These are phyloP conservation scores for Dichotomocladium elegans DNA, from an alignment of 371 early-diverging fungal genomes.

Conservation along the genomic window DNA sequence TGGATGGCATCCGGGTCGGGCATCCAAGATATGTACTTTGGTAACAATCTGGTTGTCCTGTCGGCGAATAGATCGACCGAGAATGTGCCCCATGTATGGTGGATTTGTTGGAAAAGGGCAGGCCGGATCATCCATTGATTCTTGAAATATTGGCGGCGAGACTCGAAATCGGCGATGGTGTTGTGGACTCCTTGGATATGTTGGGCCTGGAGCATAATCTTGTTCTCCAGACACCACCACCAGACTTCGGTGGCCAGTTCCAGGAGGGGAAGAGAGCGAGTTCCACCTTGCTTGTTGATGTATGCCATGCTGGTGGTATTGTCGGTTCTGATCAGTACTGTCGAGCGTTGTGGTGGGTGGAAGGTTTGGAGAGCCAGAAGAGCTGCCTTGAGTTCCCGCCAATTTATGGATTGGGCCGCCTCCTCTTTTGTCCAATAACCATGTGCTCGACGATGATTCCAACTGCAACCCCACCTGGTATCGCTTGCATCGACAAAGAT, in stretches of 20 bases:
- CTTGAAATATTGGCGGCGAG: neutral
- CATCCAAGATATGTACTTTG: constrained; percentile 10
- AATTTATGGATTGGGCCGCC: constrained; percentile 14
- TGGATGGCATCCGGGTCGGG: constrained; percentile 3
- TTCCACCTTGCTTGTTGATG: constrained; percentile 26
- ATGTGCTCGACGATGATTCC: neutral
- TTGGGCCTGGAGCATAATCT: constrained; percentile 17
- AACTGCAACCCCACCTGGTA: constrained; percentile 14
- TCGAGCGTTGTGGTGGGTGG: neutral
- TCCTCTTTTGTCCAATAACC: neutral
- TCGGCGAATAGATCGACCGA: no score
- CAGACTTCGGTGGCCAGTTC: constrained; percentile 16
- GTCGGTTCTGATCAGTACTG: constrained; percentile 20
- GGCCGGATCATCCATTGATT: no score
- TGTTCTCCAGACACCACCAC: constrained; percentile 12
- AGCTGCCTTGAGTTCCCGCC: constrained; percentile 18
- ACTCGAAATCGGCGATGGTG: constrained; percentile 9
- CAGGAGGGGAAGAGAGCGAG: constrained; percentile 12
- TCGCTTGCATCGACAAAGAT: constrained; percentile 20
- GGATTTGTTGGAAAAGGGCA: no score
- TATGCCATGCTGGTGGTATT: constrained; percentile 20
- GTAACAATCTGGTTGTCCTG: constrained; percentile 7
- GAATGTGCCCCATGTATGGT: no score
- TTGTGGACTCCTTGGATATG: constrained; percentile 17
- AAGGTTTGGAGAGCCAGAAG: constrained; percentile 11